Evolutionary conservation across 495 filamentous ascomycete species (phyloP), one percentile per base, ranked within the genome.

Genomic region (Talaromyces ruber): DNA sequence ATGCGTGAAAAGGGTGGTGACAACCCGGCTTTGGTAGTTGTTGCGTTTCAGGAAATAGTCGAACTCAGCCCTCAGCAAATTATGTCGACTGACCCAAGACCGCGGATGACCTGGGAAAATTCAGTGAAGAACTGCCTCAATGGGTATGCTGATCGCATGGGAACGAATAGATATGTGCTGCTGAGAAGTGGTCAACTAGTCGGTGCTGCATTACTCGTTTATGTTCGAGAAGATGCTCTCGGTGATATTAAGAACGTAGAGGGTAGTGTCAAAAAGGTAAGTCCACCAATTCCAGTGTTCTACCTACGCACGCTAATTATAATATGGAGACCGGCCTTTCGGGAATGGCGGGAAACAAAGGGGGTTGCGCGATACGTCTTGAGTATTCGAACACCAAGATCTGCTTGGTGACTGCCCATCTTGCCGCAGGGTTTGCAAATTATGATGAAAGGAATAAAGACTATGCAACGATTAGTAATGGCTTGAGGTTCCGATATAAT

Each of bases 41-140:
- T 97, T 29, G 94, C 91, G 0, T 98, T 99, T 66, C 94, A 99
- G 67, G 94, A 99, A 75, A 98, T 99, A 59, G 95, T 99, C 16
- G 88, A 93, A 68, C 80, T 99, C 14, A 96, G 91, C 67, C 93
- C 95, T 18, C 93, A 98, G 71, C 95, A 99, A 68, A 98, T 99
- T 68, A 98, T 99, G 92, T 95, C 94, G 59, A 97, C 92, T 43
- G 93, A 98, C 77, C 94, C 95, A 24, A 83, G 82, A 8, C 84
- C 89, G 61, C 88, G 93, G 58, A 87, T 92, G 67, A 75, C 82
- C 22, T 99, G 94, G 94, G 93, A 99, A 71, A 72, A 75, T 63
- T 86, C 91, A 6, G 91, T 97, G 9, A 84, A 87, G 62, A 80
- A 77, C 60, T 90, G 88, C 21, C 71, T 99, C 50, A 96, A 98